phyloP scores from a whole-genome alignment of 306 rosid genomes.

The Lablab purpureus region DNA sequence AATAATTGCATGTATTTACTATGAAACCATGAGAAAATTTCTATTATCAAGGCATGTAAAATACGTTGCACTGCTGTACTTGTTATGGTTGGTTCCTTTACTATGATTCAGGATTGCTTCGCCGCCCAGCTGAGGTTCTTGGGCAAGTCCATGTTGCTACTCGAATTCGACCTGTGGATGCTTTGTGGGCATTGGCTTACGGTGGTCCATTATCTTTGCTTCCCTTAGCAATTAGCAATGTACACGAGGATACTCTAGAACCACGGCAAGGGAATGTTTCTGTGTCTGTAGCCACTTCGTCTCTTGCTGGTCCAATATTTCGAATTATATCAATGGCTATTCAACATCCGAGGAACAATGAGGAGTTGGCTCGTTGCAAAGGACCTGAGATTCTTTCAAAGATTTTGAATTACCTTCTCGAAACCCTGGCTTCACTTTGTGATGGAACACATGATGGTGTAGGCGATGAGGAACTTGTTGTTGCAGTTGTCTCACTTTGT shows the following conservation, averaged over 20 bases:
- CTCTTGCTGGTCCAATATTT: constrained; percentile 86
- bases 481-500: constrained; percentile 87
- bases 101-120: constrained; percentile 71
- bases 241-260: constrained; percentile 77
- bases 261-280: constrained; percentile 70
- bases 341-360: constrained; percentile 86
- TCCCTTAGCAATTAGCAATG: constrained; percentile 78
- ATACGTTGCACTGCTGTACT: constrained; percentile 41
- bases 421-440: constrained; percentile 77
- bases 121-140: constrained; percentile 98
- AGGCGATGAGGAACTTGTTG: constrained; percentile 93
- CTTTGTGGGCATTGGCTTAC: constrained; percentile 94
- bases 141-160: constrained; percentile 97
- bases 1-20: constrained; percentile 36
- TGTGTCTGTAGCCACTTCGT: constrained; percentile 76
- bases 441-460: constrained; percentile 74
- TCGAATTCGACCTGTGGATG: constrained; percentile 82
- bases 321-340: constrained; percentile 80
- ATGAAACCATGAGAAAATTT: constrained; percentile 29
- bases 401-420: constrained; percentile 86
- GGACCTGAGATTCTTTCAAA: constrained; percentile 99
- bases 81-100: constrained; percentile 33
- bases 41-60: constrained; percentile 38
- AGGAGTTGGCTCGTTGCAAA: constrained; percentile 77
- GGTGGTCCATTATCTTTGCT: constrained; percentile 98